Conservation (phyloP, 2,329 filamentous ascomycete species). For the Colletotrichum liriopes region DNA sequence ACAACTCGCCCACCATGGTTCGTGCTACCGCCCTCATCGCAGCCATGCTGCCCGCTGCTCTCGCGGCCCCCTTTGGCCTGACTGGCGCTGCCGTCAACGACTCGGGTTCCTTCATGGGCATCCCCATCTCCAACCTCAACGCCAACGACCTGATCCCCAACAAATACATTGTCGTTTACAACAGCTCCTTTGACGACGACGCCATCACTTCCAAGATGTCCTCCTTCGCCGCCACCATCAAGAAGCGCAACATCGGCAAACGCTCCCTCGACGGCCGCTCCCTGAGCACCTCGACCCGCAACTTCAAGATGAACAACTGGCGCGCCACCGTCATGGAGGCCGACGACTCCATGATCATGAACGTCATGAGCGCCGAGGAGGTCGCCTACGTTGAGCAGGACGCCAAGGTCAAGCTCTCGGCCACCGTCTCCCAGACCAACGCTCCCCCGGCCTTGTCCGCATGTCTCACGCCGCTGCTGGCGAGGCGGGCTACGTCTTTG, state of each 20-base stretch:
- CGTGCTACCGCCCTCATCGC: conserved; percentile 44
- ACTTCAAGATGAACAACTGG: conserved; percentile 65
- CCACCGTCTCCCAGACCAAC: conserved; percentile 65
- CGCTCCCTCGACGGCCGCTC: conserved; percentile 63
- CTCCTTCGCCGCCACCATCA: conserved; percentile 63
- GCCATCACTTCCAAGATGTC: conserved; percentile 66
- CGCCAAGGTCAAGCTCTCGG: conserved; percentile 61
- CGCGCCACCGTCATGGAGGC: conserved; percentile 68
- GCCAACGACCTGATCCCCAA: conserved; percentile 66
- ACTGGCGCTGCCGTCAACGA: conserved; percentile 41
- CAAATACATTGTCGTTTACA: conserved; percentile 77
- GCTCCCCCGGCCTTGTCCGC: conserved; percentile 68
- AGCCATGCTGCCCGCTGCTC: conserved; percentile 45
- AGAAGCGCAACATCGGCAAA: conserved; percentile 72
- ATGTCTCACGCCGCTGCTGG: conserved; percentile 62
- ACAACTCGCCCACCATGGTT: conserved; percentile 46
- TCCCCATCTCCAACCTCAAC: conserved; percentile 66
- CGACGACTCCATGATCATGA: conserved; percentile 64
- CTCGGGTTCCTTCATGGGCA: conserved; percentile 53
- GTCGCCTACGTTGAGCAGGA: conserved; percentile 71
- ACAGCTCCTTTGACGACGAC: conserved; percentile 65
- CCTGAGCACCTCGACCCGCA: conserved; percentile 64
- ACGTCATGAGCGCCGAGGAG: conserved; percentile 64
- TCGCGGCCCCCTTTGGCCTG: conserved; percentile 47
- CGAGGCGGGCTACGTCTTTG: conserved; percentile 63